Evolutionary conservation across 1,139 yeast species (phyloP).

Genomic region (Taphrina confusa): DNA sequence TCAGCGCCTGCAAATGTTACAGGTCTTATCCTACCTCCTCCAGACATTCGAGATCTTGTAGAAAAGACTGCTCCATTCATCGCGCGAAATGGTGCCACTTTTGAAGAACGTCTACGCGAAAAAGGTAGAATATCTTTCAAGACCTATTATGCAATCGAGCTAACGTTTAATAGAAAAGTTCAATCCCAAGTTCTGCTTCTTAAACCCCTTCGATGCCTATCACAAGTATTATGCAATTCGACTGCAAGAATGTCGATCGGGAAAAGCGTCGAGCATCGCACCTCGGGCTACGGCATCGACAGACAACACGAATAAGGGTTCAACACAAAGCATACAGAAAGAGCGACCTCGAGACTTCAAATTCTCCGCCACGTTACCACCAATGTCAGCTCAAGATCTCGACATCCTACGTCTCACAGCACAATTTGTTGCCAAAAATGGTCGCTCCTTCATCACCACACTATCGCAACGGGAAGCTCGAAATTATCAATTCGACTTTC

Average conservation of each 20-base stretch:
- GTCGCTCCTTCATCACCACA: conserved; percentile 51
- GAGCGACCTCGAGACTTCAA: conserved; percentile 50
- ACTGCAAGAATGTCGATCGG: conserved; percentile 43
- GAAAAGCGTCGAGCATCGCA: conserved; percentile 39
- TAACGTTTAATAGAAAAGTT: conserved; percentile 47
- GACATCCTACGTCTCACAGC: conserved; percentile 75
- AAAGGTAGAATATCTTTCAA: conserved; percentile 32
- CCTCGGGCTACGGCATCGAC: conserved; percentile 27
- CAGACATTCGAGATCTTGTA: conserved; percentile 58
- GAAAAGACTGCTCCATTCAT: conserved; percentile 76
- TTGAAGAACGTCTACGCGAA: conserved; percentile 61
- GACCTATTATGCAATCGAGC: neutral
- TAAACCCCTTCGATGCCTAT: conserved; percentile 58
- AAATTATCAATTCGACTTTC: conserved; percentile 67
- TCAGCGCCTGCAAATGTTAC: conserved; percentile 14
- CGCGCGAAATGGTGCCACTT: conserved; percentile 61
- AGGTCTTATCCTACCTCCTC: conserved; percentile 59
- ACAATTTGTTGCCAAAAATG: conserved; percentile 60
- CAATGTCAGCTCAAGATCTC: conserved; percentile 64
- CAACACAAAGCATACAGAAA: neutral
- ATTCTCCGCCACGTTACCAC: conserved; percentile 56
- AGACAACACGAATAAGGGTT: neutral
- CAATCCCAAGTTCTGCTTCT: conserved; percentile 63
- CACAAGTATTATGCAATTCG: conserved; percentile 59
- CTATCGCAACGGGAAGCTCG: conserved; percentile 51